Evolutionary conservation across 306 rosid genomes (phyloP).

Genomic region (Medicago lupulina): DNA sequence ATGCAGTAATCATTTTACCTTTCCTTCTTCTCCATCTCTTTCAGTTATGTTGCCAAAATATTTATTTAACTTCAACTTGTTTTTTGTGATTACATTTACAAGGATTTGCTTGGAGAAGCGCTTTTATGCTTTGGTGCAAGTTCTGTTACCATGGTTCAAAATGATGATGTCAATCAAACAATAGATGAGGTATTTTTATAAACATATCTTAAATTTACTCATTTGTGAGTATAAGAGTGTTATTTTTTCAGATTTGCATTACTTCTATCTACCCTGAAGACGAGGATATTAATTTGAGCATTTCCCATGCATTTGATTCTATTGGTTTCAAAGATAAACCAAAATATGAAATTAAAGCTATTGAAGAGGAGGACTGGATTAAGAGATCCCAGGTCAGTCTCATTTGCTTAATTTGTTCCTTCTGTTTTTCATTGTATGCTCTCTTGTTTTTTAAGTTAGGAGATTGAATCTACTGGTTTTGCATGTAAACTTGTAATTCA

Average conservation of each 20-base stretch:
- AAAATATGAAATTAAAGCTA: conserved; percentile 62
- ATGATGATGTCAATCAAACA: conserved; percentile 42
- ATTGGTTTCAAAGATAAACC: conserved; percentile 83
- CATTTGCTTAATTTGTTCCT: conserved; percentile 33
- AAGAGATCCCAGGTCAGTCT: conserved; percentile 69
- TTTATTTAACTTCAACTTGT: conserved; percentile 35
- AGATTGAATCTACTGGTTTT: neutral
- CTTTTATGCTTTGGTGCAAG: conserved; percentile 91
- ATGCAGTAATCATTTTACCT: conserved; percentile 58
- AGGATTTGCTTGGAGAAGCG: conserved; percentile 87
- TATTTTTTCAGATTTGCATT: conserved; percentile 64
- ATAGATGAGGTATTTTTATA: conserved; percentile 64
- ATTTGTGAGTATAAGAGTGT: conserved; percentile 24
- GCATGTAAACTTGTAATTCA: too few species aligned
- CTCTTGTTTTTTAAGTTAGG: conserved; percentile 1
- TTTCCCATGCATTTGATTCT: conserved; percentile 76
- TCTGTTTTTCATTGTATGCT: conserved; percentile 2
- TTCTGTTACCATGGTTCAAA: conserved; percentile 67
- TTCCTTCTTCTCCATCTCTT: neutral
- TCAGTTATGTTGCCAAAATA: conserved; percentile 23
- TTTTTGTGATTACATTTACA: conserved; percentile 39
- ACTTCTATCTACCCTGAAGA: conserved; percentile 70
- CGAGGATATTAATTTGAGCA: conserved; percentile 62
- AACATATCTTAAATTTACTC: conserved; percentile 12
- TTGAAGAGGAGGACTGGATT: conserved; percentile 77